Percentiles rank a stretch among this genome's conserved stretches.
These are phyloP conservation scores for Leishmania mexicana DNA, from an alignment of 208 protist genomes.

Conservation along the genomic window DNA sequence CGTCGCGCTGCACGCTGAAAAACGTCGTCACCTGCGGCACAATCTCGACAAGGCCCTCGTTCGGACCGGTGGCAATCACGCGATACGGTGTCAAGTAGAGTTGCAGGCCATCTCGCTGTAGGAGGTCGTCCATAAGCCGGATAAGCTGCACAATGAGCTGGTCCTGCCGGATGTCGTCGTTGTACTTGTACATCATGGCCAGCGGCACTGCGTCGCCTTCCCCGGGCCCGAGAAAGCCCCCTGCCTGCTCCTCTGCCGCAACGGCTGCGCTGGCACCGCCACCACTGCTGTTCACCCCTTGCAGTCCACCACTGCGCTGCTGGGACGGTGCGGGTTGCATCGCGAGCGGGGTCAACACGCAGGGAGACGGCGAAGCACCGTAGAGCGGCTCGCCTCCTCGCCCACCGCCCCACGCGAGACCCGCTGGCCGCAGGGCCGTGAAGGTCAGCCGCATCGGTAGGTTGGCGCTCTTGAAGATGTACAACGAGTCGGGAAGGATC, in stretches of 20 bases:
- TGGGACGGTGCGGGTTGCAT: conserved; percentile 16
- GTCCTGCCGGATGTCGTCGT: conserved; percentile 98
- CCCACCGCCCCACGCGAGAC: background rate
- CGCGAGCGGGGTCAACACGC: conserved; percentile 18
- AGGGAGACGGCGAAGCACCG: conserved; percentile 9
- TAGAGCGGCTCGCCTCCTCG: background rate
- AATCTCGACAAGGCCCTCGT: conserved; percentile 85
- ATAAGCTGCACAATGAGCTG: conserved; percentile 96
- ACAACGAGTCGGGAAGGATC: conserved; percentile 50
- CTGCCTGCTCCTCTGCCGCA: background rate
- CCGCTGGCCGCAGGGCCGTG: conserved; percentile 14
- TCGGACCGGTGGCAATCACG: conserved; percentile 83
- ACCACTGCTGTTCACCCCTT: background rate
- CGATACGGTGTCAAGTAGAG: conserved; percentile 94
- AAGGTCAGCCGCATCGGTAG: conserved; percentile 70
- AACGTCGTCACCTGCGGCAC: conserved; percentile 87
- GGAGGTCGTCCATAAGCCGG: conserved; percentile 87
- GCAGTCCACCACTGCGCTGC: background rate
- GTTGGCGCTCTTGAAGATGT: conserved; percentile 87
- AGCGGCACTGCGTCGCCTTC: conserved; percentile 36
- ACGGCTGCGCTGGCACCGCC: conserved; percentile 1
- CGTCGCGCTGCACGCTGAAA: conserved; percentile 75
- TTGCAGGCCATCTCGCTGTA: conserved; percentile 94
- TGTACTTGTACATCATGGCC: conserved; percentile 91
- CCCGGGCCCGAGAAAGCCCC: conserved; percentile 7